Base-by-base conservation (phyloP, 495 filamentous ascomycete species). In the Cryomyces minteri region DNA sequence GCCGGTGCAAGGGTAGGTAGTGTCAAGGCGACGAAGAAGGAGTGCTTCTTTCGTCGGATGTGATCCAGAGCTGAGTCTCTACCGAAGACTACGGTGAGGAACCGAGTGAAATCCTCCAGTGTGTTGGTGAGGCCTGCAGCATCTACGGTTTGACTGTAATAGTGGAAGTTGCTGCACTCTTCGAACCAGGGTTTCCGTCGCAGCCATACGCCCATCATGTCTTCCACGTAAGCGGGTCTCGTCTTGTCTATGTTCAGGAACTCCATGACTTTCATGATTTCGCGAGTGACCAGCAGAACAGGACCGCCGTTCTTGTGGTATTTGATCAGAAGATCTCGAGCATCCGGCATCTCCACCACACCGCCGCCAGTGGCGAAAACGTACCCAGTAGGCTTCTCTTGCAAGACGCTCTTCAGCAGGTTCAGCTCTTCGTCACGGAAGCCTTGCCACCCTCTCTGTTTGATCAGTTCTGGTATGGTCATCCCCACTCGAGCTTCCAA, bases 341-440 rank as follows among this genome's bases (percentile, higher is more conserved):
- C 87, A 49, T 79, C 83, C 9, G 80, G 76, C 12, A 77, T 84
- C 60, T 99, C 92, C 25, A 96, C 87, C 30, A 99, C 69, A 31
- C 90, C 90, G 32, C 90, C 90, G 41, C 90, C 90, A 52, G 87
- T 94, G 5, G 92, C 92, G 58, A 96, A 85, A 50, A 96, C 73
- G 52, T 93, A 68, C 11, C 79, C 80, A 9, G 66, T 74, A 28
- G 86, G 67, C 44, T 82, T 77, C 47, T 87, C 84, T 43, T 70
- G 75, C 53, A 95, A 67, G 9, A 77, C 70, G 33, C 74, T 73
- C 50, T 77, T 68, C 10, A 99, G 71, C 10, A 94, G 61, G 6
- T 69, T 71, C 8, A 88, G 66, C 62, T 99, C 90, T 40, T 80
- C 77, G 14, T 78, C 72, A 41, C 90, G 68, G 67, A 99, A 96